Evolutionary conservation across 768 basidiomycete species (phyloP), one percentile per base, ranked within the genome.

Genomic region (Dictyophora rubrovolvata): DNA sequence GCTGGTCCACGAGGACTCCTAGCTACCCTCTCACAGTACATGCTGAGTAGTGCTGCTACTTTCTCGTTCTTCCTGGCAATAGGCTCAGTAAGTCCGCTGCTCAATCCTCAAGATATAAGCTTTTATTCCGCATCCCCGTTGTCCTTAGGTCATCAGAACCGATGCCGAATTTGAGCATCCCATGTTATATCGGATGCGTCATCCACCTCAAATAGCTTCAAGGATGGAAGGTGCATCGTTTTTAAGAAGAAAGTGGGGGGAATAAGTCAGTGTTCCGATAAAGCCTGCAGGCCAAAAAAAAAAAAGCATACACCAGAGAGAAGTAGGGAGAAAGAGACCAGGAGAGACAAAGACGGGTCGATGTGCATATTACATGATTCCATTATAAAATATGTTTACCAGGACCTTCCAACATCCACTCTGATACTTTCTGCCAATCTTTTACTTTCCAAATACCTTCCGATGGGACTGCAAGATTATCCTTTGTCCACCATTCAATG

Each of bases 11-110:
- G 93, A 67, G 96, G 96, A 11, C 75, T 84, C 53, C 75, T 98
- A 22, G 86, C 91, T 4, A 96, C 96, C 1, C 82, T 99, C 54
- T 95, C 94, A 14, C 92, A 94, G 66, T 98, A 97, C 72, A 99
- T 99, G 96, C 81, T 97, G 28, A 91, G 90, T 67, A 98, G 95
- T 65, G 95, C 91, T 5, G 94, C 94, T 8, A 96, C 95, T 0
- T 98, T 99, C 71, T 87, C 86, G 2, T 97, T 97, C 76, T 98
- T 98, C 85, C 85, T 98, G 61, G 83, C 92, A 46, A 90, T 96
- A 67, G 89, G 92, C 67, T 93, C 93, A 33, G 93, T 94, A 67
- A 66, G 84, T 68, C 4, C 42, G 22, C 60, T 5, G 28, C 42
- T 54, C 28, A 48, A 23, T 53, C 51, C 60, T 20, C 35, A 33